These are phyloP conservation scores for Solanum lignicaule DNA, from an alignment of 257 asterid genomes.

Conservation along the genomic window DNA sequence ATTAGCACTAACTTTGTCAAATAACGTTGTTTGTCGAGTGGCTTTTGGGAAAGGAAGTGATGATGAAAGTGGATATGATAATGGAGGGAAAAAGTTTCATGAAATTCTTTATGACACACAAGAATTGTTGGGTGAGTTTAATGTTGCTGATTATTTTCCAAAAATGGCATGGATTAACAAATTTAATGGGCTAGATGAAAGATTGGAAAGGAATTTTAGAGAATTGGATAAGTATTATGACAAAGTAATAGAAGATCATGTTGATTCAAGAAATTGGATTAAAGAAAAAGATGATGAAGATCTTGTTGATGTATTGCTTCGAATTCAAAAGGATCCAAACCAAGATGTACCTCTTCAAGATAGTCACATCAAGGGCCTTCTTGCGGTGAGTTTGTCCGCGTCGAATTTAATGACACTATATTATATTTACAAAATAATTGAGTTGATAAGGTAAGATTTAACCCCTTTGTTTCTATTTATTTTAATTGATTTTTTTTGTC, in stretches of 20 bases:
- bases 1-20: conserved; percentile 8
- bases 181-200: conserved; percentile 24
- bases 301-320: conserved; percentile 32
- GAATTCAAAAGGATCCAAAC: conserved; percentile 22
- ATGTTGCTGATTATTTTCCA: conserved; percentile 30
- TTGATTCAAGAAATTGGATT: background rate
- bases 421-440: too few relatives aligned
- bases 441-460: too few relatives aligned
- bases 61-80: background rate
- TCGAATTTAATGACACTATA: too few relatives aligned
- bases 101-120: conserved; percentile 14
- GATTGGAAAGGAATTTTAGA: conserved; percentile 3
- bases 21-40: conserved; percentile 25
- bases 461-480: background rate
- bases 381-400: background rate
- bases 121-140: conserved; percentile 5
- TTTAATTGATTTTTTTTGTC: too few relatives aligned
- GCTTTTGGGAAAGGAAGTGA: conserved; percentile 22
- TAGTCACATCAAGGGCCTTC: conserved; percentile 27
- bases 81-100: background rate
- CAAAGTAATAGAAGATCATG: conserved; percentile 21
- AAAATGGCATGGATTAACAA: conserved; percentile 25
- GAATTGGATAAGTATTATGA: conserved; percentile 20
- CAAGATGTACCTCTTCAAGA: background rate
- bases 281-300: conserved; percentile 15